Conservation (phyloP, 2,329 filamentous ascomycete species). For the Colletotrichum lindemuthianum region DNA sequence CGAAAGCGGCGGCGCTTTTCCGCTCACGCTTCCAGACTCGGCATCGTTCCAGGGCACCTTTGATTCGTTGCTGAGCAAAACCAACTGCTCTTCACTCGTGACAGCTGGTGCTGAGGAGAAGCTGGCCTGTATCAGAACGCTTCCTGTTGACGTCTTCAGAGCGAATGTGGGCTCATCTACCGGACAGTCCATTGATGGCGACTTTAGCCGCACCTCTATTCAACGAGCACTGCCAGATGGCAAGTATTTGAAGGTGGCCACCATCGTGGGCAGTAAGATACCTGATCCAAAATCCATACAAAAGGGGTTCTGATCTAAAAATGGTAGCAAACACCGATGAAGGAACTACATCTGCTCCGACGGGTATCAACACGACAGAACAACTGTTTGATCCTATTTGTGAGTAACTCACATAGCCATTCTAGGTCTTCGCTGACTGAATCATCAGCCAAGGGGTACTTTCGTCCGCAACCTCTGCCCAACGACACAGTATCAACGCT, state of each 20-base stretch:
- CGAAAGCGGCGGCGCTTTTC: slow-evolving; percentile 52
- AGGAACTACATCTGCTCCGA: slow-evolving; percentile 63
- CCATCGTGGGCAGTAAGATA: slow-evolving; percentile 61
- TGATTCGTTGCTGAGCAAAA: background rate
- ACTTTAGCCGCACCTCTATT: slow-evolving; percentile 50
- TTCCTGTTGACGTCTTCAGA: slow-evolving; percentile 44
- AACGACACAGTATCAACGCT: slow-evolving; percentile 59
- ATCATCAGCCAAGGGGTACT: slow-evolving; percentile 40
- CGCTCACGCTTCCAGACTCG: background rate
- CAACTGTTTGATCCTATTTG: slow-evolving; percentile 50
- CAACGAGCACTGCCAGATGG: slow-evolving; percentile 61
- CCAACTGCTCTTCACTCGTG: slow-evolving; percentile 30
- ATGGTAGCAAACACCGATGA: slow-evolving; percentile 68
- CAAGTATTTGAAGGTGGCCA: slow-evolving; percentile 70
- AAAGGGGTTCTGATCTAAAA: background rate
- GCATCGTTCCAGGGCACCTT: slow-evolving; percentile 48
- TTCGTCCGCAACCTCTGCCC: slow-evolving; percentile 47
- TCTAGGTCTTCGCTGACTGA: slow-evolving; percentile 41
- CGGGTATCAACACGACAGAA: slow-evolving; percentile 62
- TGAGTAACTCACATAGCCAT: slow-evolving; percentile 40
- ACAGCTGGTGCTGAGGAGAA: slow-evolving; percentile 30
- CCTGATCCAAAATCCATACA: background rate
- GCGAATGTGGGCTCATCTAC: slow-evolving; percentile 41
- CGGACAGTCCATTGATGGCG: slow-evolving; percentile 46
- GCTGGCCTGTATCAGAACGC: slow-evolving; percentile 44